phyloP scores from a whole-genome alignment of 495 filamentous ascomycete genomes.

The Mytilinidion resinicola region DNA sequence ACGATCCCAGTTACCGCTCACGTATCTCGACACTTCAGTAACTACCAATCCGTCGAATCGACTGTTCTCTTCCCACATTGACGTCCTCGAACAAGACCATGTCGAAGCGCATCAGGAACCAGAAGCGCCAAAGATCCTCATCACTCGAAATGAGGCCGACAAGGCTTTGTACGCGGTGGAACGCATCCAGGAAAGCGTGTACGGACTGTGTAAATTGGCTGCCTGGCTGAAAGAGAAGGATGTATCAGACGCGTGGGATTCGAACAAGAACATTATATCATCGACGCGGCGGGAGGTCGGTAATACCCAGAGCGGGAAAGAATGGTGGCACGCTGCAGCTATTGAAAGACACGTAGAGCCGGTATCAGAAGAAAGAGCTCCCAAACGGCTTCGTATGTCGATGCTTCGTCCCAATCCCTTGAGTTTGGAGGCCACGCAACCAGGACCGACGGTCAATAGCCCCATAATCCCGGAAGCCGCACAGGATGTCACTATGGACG shows the following conservation, averaged over 20 bases:
- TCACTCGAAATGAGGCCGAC: constrained; percentile 56
- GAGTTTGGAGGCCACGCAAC: not conserved
- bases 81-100: constrained; percentile 22
- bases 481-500: not conserved
- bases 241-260: constrained; percentile 28
- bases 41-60: constrained; percentile 13
- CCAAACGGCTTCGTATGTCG: constrained; percentile 14
- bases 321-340: constrained; percentile 24
- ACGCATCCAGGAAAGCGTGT: constrained; percentile 58
- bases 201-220: constrained; percentile 64
- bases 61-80: constrained; percentile 33
- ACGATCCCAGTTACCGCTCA: constrained; percentile 34
- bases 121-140: constrained; percentile 45
- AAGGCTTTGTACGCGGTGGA: constrained; percentile 65
- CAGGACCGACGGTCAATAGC: not conserved
- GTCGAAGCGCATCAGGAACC: constrained; percentile 5
- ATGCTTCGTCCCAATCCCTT: constrained; percentile 18
- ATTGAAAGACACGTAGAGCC: not conserved
- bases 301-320: not conserved
- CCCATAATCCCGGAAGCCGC: not conserved
- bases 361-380: constrained; percentile 4
- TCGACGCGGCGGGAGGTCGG: not conserved
- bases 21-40: constrained; percentile 29
- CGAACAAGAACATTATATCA: not conserved
- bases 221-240: constrained; percentile 53